Percentiles rank a stretch among this genome's conserved stretches.
These are phyloP conservation scores for Adansonia digitata DNA, from an alignment of 345 rosid species.

Conservation along the genomic window DNA sequence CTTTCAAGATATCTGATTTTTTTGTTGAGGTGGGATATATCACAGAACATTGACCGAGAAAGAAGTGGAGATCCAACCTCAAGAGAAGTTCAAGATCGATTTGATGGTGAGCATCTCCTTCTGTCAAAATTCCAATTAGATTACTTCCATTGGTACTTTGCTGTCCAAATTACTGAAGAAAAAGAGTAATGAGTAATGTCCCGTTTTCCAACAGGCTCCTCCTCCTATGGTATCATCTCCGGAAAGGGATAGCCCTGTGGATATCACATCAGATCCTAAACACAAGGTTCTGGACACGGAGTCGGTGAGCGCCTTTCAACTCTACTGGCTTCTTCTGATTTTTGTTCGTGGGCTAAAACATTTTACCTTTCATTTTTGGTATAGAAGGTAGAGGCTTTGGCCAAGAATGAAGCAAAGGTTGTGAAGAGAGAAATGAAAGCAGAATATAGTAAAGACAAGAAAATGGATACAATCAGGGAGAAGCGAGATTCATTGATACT, in stretches of 20 bases:
- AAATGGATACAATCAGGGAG: conserved; percentile 8
- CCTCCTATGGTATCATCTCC: conserved; percentile 33
- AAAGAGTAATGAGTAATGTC: conserved; percentile 9
- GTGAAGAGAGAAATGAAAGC: conserved; percentile 18
- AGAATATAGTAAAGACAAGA: conserved; percentile 15
- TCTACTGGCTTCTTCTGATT: not conserved
- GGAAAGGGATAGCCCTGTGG: conserved; percentile 13
- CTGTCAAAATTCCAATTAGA: conserved; percentile 11
- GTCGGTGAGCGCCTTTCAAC: conserved; percentile 17
- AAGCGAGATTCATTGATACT: conserved; percentile 26
- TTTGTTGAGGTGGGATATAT: conserved; percentile 5
- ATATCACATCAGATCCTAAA: conserved; percentile 23
- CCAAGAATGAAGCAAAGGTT: conserved; percentile 17
- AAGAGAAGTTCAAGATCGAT: conserved; percentile 43
- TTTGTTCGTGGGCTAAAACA: not conserved
- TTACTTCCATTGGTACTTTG: conserved; percentile 26
- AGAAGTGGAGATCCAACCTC: conserved; percentile 17
- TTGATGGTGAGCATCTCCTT: conserved; percentile 53
- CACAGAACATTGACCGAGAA: conserved; percentile 24
- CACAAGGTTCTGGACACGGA: conserved; percentile 10
- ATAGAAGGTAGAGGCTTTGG: conserved; percentile 20
- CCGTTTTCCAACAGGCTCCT: conserved; percentile 38
- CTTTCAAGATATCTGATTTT: conserved; percentile 16
- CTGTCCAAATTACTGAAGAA: conserved; percentile 22
- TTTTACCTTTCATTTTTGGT: not conserved